Evolutionary conservation across 768 basidiomycete genomes (phyloP).

Genomic region (Boletus sensibilis): DNA sequence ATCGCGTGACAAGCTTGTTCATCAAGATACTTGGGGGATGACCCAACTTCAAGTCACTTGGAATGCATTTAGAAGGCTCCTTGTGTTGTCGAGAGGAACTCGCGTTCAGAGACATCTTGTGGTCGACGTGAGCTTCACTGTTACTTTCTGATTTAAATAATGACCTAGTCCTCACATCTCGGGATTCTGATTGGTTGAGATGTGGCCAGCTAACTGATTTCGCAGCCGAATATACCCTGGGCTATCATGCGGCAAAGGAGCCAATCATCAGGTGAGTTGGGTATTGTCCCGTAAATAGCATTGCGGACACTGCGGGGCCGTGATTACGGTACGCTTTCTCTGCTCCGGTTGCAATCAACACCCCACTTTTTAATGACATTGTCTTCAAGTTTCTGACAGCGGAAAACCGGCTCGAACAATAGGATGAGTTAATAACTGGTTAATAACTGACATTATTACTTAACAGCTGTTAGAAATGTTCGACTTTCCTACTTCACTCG

Average conservation of each 20-base stretch:
- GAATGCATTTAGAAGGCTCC: neutral
- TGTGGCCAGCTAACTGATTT: neutral
- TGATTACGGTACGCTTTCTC: neutral
- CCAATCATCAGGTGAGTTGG: neutral
- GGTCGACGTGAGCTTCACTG: neutral
- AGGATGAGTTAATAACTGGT: neutral
- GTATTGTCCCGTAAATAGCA: neutral
- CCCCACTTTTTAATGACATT: neutral
- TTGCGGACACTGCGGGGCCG: neutral
- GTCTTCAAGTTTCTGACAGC: neutral
- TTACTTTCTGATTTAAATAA: neutral
- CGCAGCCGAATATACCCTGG: neutral
- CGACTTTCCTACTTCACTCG: too few relatives aligned
- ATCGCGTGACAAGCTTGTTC: too few relatives aligned
- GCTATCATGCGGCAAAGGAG: neutral
- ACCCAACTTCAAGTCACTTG: neutral
- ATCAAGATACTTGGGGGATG: neutral
- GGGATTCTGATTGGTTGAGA: too few relatives aligned
- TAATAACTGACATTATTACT: neutral
- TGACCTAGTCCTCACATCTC: neutral
- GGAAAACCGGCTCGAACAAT: neutral
- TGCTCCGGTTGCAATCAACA: neutral
- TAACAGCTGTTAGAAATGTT: neutral
- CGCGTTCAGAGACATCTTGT: neutral
- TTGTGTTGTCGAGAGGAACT: neutral